phyloP scores from a whole-genome alignment of 768 basidiomycete genomes.

The Omphalotus guepiniiformis region DNA sequence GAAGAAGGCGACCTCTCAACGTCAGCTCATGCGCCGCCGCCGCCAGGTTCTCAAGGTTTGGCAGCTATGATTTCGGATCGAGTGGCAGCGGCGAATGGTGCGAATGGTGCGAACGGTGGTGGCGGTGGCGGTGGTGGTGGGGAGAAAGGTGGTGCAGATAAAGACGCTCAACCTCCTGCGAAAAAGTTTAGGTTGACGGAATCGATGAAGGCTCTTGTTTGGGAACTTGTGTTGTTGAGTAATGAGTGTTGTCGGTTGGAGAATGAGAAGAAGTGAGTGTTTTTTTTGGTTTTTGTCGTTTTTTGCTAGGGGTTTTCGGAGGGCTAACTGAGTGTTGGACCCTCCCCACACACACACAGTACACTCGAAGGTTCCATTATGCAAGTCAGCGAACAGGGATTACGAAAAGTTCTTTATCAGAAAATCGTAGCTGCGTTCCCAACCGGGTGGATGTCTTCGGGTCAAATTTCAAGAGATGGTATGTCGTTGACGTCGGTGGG shows the following conservation, averaged over 20 bases:
- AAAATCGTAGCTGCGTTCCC: constrained; percentile 85
- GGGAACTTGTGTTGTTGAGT: constrained; percentile 76
- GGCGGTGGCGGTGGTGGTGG: constrained; percentile 8
- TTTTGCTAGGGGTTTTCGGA: not conserved
- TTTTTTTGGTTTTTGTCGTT: not conserved
- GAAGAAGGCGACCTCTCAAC: not conserved
- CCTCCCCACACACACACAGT: constrained; percentile 11
- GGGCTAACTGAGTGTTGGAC: not conserved
- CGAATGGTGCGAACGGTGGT: constrained; percentile 14
- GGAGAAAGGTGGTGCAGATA: constrained; percentile 6
- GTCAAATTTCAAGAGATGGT: constrained; percentile 87
- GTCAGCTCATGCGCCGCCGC: constrained; percentile 8
- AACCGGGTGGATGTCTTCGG: constrained; percentile 80
- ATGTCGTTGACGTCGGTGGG: constrained; percentile 17
- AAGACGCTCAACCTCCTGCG: constrained; percentile 53
- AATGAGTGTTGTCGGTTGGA: constrained; percentile 73
- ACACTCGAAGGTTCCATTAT: constrained; percentile 65
- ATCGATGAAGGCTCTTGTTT: constrained; percentile 72
- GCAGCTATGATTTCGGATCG: not conserved
- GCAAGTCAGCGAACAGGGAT: constrained; percentile 76
- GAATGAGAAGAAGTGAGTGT: constrained; percentile 56
- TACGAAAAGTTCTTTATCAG: constrained; percentile 77
- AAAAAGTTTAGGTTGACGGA: constrained; percentile 82
- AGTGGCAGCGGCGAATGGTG: constrained; percentile 25
- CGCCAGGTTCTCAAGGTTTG: constrained; percentile 12